A percentile compares a stretch with the other conserved stretches of the same genome.
phyloP scores from a whole-genome alignment of 805 yeast genomes.

The Saccharomyces paradoxus region DNA sequence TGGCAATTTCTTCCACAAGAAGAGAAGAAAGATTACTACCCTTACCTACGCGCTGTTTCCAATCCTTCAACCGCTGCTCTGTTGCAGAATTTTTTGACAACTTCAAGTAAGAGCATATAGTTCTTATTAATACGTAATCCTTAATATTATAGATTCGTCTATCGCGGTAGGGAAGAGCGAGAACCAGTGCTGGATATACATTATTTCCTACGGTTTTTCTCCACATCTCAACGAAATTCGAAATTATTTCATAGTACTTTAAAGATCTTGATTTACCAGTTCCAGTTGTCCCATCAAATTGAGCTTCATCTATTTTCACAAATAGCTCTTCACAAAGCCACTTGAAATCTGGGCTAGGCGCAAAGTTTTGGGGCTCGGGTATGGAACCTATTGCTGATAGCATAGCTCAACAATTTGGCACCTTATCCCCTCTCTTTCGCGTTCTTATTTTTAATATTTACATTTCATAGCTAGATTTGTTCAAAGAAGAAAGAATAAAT shows the following conservation, averaged over 20 bases:
- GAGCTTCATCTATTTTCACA: conserved; percentile 21
- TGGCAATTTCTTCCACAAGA: conserved; percentile 40
- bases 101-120: conserved; percentile 44
- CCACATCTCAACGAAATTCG: conserved; percentile 43
- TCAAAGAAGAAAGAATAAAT: neutral
- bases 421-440: neutral
- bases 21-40: conserved; percentile 42
- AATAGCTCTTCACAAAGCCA: conserved; percentile 33
- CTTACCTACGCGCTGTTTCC: conserved; percentile 40
- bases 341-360: conserved; percentile 33
- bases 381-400: neutral
- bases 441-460: conserved; percentile 2
- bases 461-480: too few species aligned
- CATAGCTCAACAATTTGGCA: neutral
- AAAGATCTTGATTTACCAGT: conserved; percentile 14
- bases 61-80: conserved; percentile 39
- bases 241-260: conserved; percentile 26
- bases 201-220: conserved; percentile 48
- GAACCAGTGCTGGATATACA: conserved; percentile 56
- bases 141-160: conserved; percentile 52
- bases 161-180: conserved; percentile 59
- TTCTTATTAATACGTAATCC: conserved; percentile 50
- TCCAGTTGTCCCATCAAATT: conserved; percentile 1
- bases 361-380: conserved; percentile 18
- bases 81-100: conserved; percentile 57